Conservation (phyloP, 75 land plant species). For the Chamaecyparis obtusa region DNA sequence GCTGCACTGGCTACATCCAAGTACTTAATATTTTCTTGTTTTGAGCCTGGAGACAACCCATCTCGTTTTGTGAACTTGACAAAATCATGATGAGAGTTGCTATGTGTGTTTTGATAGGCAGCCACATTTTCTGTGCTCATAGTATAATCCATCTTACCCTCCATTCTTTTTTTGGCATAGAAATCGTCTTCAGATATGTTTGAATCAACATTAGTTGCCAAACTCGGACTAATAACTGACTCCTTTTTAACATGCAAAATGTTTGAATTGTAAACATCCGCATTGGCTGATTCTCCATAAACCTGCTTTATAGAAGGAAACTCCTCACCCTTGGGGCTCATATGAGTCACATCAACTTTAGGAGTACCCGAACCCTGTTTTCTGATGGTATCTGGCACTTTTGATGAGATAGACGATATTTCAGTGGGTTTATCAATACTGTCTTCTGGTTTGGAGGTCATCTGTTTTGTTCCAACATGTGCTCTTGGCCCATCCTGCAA, state of each 20-base stretch:
- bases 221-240: background rate
- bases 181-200: conserved; percentile 6
- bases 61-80: background rate
- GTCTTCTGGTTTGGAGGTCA: background rate
- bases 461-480: background rate
- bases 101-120: background rate
- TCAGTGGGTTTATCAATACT: background rate
- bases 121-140: background rate
- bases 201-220: background rate
- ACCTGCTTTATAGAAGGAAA: conserved; percentile 6
- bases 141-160: background rate
- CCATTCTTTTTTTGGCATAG: background rate
- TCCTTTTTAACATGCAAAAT: background rate
- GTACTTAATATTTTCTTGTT: conserved; percentile 24
- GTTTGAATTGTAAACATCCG: background rate
- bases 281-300: background rate
- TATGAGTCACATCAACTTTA: background rate
- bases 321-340: background rate
- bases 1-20: conserved; percentile 63
- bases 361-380: background rate
- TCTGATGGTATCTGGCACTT: background rate
- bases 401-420: background rate
- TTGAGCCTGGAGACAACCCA: background rate
- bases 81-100: background rate
- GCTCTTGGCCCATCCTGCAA: background rate